Evolutionary conservation across 352 stramenopile species (phyloP), one percentile per base, ranked within the genome.

Genomic region (Blastocystis sp.): DNA sequence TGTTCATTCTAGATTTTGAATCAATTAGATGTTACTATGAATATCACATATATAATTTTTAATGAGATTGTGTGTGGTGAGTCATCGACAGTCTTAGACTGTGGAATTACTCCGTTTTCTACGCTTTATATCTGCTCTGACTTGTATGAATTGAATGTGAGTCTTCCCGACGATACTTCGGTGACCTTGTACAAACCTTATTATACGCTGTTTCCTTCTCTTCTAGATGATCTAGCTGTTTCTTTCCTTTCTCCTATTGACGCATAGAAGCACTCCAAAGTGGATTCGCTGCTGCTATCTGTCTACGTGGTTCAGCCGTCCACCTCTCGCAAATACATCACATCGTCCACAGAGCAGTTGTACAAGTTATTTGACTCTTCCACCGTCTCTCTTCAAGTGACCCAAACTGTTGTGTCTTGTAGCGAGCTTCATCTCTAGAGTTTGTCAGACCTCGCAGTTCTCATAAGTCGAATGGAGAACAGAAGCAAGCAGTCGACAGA

Each of bases 291-390:
- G 7, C 20, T 66, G 20, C 23, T 84, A 13, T 84, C 53, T 4
- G 54, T 84, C 18, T 69, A 63, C 39, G 13, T 66, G 3, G 6
- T 68, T n/a, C 29, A 26, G 43, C 53, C 43, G 6, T 68, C 73
- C 20, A n/a, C 18, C 20, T 66, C 59, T n/a, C 8, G 34, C 1
- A 66, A 69, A 29, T 84, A 50, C n/a, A 23, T 84, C 34, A 66
- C 73, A 18, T 20, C 73, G 15, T 68, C 23, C 3, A 66, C 73
- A 9, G 73, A 84, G 9, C 73, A 69, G 43, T 69, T 84, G 11
- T 84, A 84, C 50, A 56, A 45, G 41, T 47, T 84, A 50, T 84
- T 84, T 34, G 73, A 84, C 26, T 53, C 73, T 18, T 84, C 73
- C 20, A 84, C 11, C 7, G 73, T 84, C 5, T 41, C 20, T 37